Percentiles rank a stretch among this genome's conserved stretches.
phyloP scores from a whole-genome alignment of 2,329 filamentous ascomycete species.

The Cladosporium cucumerinum region DNA sequence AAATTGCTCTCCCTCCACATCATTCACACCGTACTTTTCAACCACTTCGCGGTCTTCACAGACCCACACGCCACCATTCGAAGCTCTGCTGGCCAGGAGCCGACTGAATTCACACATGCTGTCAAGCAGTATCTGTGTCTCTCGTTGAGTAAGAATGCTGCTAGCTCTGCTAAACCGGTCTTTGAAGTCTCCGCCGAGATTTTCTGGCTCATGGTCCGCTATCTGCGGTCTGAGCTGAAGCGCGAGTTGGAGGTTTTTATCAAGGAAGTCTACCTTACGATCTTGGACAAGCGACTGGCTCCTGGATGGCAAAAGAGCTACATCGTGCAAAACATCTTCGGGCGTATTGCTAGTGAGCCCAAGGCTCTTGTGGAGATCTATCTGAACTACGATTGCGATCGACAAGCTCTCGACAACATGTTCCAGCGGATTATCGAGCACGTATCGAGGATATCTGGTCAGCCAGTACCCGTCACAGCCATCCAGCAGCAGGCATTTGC shows the following conservation, averaged over 20 bases:
- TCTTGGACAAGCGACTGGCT: slow-evolving; percentile 81
- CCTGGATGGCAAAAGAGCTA: slow-evolving; percentile 89
- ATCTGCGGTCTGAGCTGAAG: slow-evolving; percentile 91
- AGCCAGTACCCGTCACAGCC: slow-evolving; percentile 70
- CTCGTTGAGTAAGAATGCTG: slow-evolving; percentile 89
- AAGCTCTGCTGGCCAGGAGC: slow-evolving; percentile 82
- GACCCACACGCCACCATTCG: slow-evolving; percentile 89
- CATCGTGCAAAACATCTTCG: slow-evolving; percentile 75
- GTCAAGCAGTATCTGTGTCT: slow-evolving; percentile 96
- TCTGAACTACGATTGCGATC: slow-evolving; percentile 96
- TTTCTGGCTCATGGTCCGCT: slow-evolving; percentile 95
- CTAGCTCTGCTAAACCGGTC: slow-evolving; percentile 84
- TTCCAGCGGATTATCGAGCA: slow-evolving; percentile 94
- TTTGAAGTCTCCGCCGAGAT: slow-evolving; percentile 97
- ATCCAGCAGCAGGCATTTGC: slow-evolving; percentile 82
- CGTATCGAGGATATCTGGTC: slow-evolving; percentile 79
- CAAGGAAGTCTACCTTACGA: slow-evolving; percentile 93
- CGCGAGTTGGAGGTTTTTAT: slow-evolving; percentile 98
- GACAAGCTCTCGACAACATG: slow-evolving; percentile 89
- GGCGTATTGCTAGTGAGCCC: slow-evolving; percentile 79
- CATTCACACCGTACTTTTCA: slow-evolving; percentile 92
- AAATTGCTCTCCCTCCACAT: slow-evolving; percentile 94
- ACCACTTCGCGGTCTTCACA: slow-evolving; percentile 85
- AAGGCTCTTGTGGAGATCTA: slow-evolving; percentile 90
- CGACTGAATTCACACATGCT: slow-evolving; percentile 87